Conservation (phyloP, 306 rosid species). For the Lathyrus aphaca region DNA sequence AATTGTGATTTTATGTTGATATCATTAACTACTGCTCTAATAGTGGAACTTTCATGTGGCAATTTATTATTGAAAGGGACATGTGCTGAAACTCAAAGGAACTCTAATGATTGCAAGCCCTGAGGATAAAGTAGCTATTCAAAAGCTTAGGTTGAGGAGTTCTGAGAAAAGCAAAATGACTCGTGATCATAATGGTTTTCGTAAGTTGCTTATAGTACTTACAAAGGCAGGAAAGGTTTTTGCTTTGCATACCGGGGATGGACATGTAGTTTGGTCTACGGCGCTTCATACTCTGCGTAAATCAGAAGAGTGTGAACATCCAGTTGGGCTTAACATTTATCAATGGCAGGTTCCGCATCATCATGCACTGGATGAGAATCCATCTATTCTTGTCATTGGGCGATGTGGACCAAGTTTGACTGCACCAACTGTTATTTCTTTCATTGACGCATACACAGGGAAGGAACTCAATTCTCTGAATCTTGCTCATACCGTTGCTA, state of each 20-base stretch:
- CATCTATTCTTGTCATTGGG: slow-evolving; percentile 82
- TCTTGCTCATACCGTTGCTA: slow-evolving; percentile 61
- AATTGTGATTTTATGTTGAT: slow-evolving; percentile 25
- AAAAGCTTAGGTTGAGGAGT: slow-evolving; percentile 79
- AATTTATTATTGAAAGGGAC: slow-evolving; percentile 68
- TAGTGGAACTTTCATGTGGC: slow-evolving; percentile 32
- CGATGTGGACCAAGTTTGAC: slow-evolving; percentile 69
- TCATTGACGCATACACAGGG: slow-evolving; percentile 83
- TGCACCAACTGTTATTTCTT: slow-evolving; percentile 73
- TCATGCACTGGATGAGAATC: slow-evolving; percentile 92
- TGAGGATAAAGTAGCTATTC: slow-evolving; percentile 85
- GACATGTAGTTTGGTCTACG: slow-evolving; percentile 87
- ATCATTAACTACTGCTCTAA: slow-evolving; percentile 41
- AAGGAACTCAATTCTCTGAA: slow-evolving; percentile 61
- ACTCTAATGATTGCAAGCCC: slow-evolving; percentile 93
- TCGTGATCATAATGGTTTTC: slow-evolving; percentile 96
- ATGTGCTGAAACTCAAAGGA: slow-evolving; percentile 91
- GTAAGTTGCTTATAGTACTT: slow-evolving; percentile 85
- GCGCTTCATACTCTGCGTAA: slow-evolving; percentile 62
- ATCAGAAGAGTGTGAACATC: slow-evolving; percentile 67
- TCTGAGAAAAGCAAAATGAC: slow-evolving; percentile 97
- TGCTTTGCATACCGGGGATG: slow-evolving; percentile 99
- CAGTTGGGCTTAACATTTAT: slow-evolving; percentile 77
- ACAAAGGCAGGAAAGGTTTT: slow-evolving; percentile 88
- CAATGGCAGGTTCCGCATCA: slow-evolving; percentile 99